Evolutionary conservation across 2,329 filamentous ascomycete genomes (phyloP), one percentile per base, ranked within the genome.

Genomic region (Stemphylium vesicarium): DNA sequence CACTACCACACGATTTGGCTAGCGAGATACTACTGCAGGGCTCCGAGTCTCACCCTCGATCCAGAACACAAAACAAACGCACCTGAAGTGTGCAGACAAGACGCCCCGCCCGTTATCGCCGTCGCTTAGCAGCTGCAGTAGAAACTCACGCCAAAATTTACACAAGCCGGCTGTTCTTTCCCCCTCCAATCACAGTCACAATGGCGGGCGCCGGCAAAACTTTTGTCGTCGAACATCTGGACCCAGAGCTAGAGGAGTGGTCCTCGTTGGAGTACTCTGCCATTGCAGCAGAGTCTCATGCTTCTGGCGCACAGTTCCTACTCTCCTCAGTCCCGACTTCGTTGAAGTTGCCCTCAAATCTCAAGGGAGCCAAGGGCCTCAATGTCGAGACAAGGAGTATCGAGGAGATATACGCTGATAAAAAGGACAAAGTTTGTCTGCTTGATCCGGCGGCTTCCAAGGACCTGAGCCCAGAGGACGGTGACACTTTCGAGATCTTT

Each of bases 191-290:
- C 41, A 43, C 26, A 44, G 33, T 47, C 44, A 57, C 57, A 40
- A 75, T 75, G 73, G 61, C 72, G 39, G 59, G 62, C 63, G 38
- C 65, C 16, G 70, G 66, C 57, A 90, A 92, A 77, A 93, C 87
- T 38, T 97, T 95, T 78, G 90, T 98, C 69, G 93, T 98, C 67
- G 94, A 98, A 81, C 94, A 99, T 78, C 87, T 99, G 62, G 95
- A 99, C 79, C 88, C 91, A 36, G 95, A 99, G 77, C 84, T 99
- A 26, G 95, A 96, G 31, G 85, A 87, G 36, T 99, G 95, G 95
- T 98, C 95, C 20, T 87, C 91, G 61, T 85, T 98, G 48, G 95
- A 99, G 80, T 99, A 99, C 79, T 81, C 86, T 50, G 85, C 89
- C 70, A 97, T 99, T 73, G 92, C 92, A 46, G 81, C 84, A 57